Conservation (phyloP, 2,329 filamentous ascomycete genomes). For the Pyricularia sp. region DNA sequence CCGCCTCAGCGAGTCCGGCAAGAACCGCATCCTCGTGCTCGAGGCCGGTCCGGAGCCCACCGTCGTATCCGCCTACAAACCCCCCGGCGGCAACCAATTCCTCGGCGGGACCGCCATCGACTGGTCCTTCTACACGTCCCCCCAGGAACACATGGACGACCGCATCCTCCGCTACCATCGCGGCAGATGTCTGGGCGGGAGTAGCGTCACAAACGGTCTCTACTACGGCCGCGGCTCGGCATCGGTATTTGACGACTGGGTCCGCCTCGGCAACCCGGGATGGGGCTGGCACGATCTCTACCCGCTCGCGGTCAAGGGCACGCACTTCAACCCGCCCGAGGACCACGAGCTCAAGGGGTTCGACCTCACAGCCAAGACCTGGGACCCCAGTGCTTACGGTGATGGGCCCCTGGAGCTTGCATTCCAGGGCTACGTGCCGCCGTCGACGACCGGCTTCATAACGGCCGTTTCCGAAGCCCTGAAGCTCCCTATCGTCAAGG, state of each 20-base stretch:
- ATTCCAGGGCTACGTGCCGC: slow-evolving; percentile 12
- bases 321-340: slow-evolving; percentile 15
- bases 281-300: slow-evolving; percentile 20
- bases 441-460: slow-evolving; percentile 11
- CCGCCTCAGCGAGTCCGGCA: slow-evolving; percentile 14
- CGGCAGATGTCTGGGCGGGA: slow-evolving; percentile 21
- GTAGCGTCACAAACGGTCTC: slow-evolving; percentile 21
- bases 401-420: slow-evolving; percentile 16
- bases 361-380: slow-evolving; percentile 17
- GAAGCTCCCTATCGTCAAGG: slow-evolving; percentile 15
- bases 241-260: slow-evolving; percentile 22
- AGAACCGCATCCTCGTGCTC: slow-evolving; percentile 15
- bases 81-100: slow-evolving; percentile 16
- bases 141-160: slow-evolving; percentile 14
- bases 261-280: slow-evolving; percentile 19
- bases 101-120: slow-evolving; percentile 15
- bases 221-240: slow-evolving; percentile 20
- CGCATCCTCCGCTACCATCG: slow-evolving; percentile 22
- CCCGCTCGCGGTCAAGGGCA: slow-evolving; percentile 15
- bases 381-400: slow-evolving; percentile 15
- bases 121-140: slow-evolving; percentile 15
- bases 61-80: slow-evolving; percentile 14
- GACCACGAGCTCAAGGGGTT: slow-evolving; percentile 12
- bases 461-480: slow-evolving; percentile 6
- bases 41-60: slow-evolving; percentile 15